Conservation (phyloP, 2,329 filamentous ascomycete genomes). For the Pseudocercospora fuligena region DNA sequence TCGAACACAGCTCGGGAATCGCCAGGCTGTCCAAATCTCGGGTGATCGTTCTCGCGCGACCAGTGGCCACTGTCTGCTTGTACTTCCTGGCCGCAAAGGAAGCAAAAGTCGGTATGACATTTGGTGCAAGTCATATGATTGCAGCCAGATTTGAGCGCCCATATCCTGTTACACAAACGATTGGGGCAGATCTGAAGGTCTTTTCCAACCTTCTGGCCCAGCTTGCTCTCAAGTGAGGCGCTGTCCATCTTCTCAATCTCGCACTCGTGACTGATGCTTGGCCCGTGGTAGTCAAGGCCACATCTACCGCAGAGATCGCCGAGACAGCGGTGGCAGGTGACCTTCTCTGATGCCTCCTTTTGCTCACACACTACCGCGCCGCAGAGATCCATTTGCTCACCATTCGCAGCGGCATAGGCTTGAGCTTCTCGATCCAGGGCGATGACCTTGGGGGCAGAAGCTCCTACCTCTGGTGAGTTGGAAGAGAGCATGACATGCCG, state of each 20-base stretch:
- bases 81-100: conserved; percentile 12
- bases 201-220: neutral
- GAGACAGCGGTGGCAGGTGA: neutral
- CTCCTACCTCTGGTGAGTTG: neutral
- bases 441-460: neutral
- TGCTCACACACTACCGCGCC: neutral
- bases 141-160: conserved; percentile 2
- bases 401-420: neutral
- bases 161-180: neutral
- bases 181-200: conserved; percentile 10
- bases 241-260: neutral
- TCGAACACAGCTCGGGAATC: conserved; percentile 3
- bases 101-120: conserved; percentile 7
- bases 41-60: neutral
- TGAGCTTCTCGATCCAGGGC: neutral
- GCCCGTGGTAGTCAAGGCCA: neutral
- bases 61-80: conserved; percentile 6
- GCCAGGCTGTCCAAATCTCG: conserved; percentile 1
- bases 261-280: neutral
- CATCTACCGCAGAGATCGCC: neutral
- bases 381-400: neutral
- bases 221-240: neutral
- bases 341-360: neutral
- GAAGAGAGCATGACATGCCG: neutral
- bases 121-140: neutral